Percentiles rank a stretch among this genome's conserved stretches.
These are phyloP conservation scores for Jacaranda mimosifolia DNA, from an alignment of 257 asterid genomes.

Conservation along the genomic window DNA sequence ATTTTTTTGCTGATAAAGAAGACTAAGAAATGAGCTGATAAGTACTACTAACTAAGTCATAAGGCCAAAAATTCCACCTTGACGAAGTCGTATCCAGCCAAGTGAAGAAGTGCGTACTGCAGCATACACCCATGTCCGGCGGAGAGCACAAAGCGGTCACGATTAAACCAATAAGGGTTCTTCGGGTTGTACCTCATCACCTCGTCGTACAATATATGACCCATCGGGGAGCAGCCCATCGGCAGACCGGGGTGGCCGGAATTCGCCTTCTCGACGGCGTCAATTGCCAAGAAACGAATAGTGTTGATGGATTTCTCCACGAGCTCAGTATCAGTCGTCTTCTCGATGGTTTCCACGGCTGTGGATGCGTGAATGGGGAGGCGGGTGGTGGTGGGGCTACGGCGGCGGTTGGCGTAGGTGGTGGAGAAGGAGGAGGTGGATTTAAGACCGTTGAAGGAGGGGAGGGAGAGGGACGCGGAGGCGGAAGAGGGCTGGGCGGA, in stretches of 20 bases:
- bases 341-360: conserved; percentile 71
- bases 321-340: conserved; percentile 61
- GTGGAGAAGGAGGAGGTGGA: conserved; percentile 49
- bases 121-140: conserved; percentile 98
- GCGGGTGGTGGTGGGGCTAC: conserved; percentile 37
- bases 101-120: conserved; percentile 77
- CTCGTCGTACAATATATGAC: conserved; percentile 91
- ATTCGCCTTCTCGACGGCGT: conserved; percentile 89
- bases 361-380: conserved; percentile 61
- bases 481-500: conserved; percentile 41
- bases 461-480: conserved; percentile 50
- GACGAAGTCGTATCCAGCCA: conserved; percentile 81
- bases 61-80: conserved; percentile 47
- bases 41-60: not conserved
- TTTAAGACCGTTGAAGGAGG: conserved; percentile 69
- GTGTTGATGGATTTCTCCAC: conserved; percentile 85
- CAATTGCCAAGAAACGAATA: conserved; percentile 80
- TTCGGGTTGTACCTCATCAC: conserved; percentile 96
- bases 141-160: conserved; percentile 93
- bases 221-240: conserved; percentile 97
- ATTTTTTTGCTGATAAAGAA: not conserved
- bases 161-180: conserved; percentile 94
- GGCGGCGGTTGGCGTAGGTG: conserved; percentile 44
- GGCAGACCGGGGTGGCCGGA: conserved; percentile 96
- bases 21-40: not conserved